Conservation (phyloP, 2,329 filamentous ascomycete species). For the Aspergillus brunneoviolaceus region DNA sequence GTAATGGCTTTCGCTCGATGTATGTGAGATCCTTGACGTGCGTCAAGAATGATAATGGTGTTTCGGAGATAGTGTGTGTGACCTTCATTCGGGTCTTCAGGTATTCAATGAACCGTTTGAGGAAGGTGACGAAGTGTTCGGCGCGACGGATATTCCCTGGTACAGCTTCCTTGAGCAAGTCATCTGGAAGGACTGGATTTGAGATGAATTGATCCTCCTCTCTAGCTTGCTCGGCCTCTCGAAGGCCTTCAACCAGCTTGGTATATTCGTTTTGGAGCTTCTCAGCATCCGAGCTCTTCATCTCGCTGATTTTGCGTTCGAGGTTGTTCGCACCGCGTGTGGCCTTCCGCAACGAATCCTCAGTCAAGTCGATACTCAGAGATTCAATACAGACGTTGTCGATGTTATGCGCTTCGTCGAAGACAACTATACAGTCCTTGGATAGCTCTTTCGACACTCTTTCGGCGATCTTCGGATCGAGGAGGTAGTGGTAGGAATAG, state of each 20-base stretch:
- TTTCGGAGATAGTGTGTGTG: conserved; percentile 94
- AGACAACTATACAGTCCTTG: conserved; percentile 97
- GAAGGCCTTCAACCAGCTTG: conserved; percentile 87
- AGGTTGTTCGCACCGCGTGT: conserved; percentile 87
- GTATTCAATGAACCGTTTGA: conserved; percentile 97
- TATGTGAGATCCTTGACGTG: conserved; percentile 95
- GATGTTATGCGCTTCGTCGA: conserved; percentile 98
- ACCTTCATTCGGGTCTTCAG: conserved; percentile 98
- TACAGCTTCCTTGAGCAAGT: conserved; percentile 90
- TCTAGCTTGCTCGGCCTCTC: conserved; percentile 82
- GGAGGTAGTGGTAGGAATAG: conserved; percentile 97
- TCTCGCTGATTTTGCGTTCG: conserved; percentile 85
- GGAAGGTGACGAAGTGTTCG: conserved; percentile 91
- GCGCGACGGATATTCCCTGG: conserved; percentile 94
- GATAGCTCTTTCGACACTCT: conserved; percentile 92
- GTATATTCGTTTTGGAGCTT: conserved; percentile 94
- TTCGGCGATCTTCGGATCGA: conserved; percentile 97
- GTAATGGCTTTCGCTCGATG: conserved; percentile 91
- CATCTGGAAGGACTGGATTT: conserved; percentile 89
- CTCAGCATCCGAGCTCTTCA: conserved; percentile 92
- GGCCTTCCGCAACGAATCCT: conserved; percentile 89
- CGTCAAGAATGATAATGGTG: conserved; percentile 85
- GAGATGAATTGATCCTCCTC: conserved; percentile 97
- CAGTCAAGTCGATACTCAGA: conserved; percentile 91
- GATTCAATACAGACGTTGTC: conserved; percentile 99